Evolutionary conservation across 2,329 filamentous ascomycete genomes (phyloP), one percentile per base, ranked within the genome.

Genomic region (Celoporthe dispersa): DNA sequence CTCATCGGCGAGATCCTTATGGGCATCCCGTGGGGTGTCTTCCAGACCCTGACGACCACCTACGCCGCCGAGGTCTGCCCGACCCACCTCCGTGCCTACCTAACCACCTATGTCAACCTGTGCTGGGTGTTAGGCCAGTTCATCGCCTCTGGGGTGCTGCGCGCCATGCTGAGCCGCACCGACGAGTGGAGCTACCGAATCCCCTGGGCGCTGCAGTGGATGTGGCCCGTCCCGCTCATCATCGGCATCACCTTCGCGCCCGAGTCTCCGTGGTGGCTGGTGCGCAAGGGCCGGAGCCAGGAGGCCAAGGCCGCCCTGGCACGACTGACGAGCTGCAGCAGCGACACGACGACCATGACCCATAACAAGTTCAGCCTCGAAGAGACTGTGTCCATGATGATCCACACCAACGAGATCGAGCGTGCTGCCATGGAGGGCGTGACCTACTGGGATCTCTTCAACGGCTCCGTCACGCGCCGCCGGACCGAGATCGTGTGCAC

Each of bases 351-450:
- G 2, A 28, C 75, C 2, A 37, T 44, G 25, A 48, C 44, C 33
- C 74, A 68, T 41, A 74, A 69, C 57, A 72, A 66, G 51, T 84
- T 85, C 73, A 82, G 85, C 71, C 76, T 78, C 4, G 82, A 86
- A 69, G 80, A 84, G 70, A 82, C 82, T 0, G 76, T 89, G 14
- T 83, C 85, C 22, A 82, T 88, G 83, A 87, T 88, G 74, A 80
- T 83, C 48, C 82, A 87, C 72, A 88, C 86, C 8, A 84, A 87
- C 71, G 81, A 84, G 75, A 76, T 84, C 68, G 85, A 87, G 73
- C 82, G 82, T 73, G 73, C 78, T 31, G 71, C 81, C 60, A 81
- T 81, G 9, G 78, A 79, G 9, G 84, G 85, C 1, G 80, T 81
- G 0, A 79, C 74, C 0, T 88, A 87, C 74, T 72, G 72, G 19